These are phyloP conservation scores for Fragilaria crotonensis DNA, from an alignment of 108 stramenopile genomes.

Conservation along the genomic window DNA sequence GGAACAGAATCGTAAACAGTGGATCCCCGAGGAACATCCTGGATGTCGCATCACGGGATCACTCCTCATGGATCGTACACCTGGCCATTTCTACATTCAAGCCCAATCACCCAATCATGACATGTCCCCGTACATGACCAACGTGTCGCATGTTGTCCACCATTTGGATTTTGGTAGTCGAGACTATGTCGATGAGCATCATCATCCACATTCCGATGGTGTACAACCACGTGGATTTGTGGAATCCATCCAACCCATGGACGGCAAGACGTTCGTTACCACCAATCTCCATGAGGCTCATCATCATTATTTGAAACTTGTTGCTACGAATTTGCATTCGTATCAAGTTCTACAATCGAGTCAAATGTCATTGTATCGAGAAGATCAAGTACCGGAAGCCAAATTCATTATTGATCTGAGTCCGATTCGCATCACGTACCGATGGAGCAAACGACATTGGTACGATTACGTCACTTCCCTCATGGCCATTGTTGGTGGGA, in stretches of 20 bases:
- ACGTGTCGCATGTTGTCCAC: constrained; percentile 87
- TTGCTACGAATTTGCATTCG: constrained; percentile 41
- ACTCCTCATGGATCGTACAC: constrained; percentile 81
- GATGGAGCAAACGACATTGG: constrained; percentile 45
- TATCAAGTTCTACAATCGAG: constrained; percentile 66
- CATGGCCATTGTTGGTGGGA: constrained; percentile 93
- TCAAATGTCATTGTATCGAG: constrained; percentile 64
- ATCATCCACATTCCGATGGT: constrained; percentile 2
- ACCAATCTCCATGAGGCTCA: constrained; percentile 77
- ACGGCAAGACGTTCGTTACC: constrained; percentile 73
- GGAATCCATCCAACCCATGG: constrained; percentile 56
- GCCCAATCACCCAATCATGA: constrained; percentile 75
- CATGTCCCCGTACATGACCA: constrained; percentile 80
- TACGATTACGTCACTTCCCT: constrained; percentile 93
- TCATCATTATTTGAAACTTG: constrained; percentile 93
- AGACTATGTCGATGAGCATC: constrained; percentile 5
- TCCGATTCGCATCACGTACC: constrained; percentile 77
- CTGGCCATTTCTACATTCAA: constrained; percentile 94
- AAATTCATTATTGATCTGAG: constrained; percentile 81
- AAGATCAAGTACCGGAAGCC: constrained; percentile 64
- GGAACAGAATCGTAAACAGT: constrained; percentile 23
- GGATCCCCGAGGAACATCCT: constrained; percentile 52
- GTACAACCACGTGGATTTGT: constrained; percentile 21
- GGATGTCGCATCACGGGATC: constrained; percentile 73
- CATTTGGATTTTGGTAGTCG: constrained; percentile 70